Percentiles rank a stretch among this genome's conserved stretches.
Evolutionary conservation across 371 early-diverging fungal species (phyloP).

Genomic region (Circinella umbellata): DNA sequence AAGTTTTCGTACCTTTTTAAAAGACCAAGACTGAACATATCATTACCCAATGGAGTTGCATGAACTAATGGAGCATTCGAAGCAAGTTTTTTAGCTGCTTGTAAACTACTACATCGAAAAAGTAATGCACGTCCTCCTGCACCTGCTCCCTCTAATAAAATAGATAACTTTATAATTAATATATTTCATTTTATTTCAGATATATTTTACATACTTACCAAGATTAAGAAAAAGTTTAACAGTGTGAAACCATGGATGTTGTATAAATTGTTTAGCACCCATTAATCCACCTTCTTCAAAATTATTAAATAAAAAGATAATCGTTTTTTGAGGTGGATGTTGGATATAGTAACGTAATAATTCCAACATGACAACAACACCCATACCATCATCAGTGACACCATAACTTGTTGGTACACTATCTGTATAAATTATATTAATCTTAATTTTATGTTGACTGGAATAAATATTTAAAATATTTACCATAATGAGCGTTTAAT

Average conservation of each 20-base stretch:
- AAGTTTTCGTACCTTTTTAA: slow-evolving; percentile 71
- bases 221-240: slow-evolving; percentile 84
- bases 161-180: background rate
- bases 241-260: slow-evolving; percentile 78
- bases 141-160: slow-evolving; percentile 69
- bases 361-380: slow-evolving; percentile 75
- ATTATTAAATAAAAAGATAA: slow-evolving; percentile 87
- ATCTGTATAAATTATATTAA: slow-evolving; percentile 37
- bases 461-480: background rate
- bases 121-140: slow-evolving; percentile 79
- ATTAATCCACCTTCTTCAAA: slow-evolving; percentile 83
- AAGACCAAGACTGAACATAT: slow-evolving; percentile 65
- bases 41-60: slow-evolving; percentile 68
- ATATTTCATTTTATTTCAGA: too few species aligned
- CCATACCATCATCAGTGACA: slow-evolving; percentile 86
- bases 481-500: slow-evolving; percentile 64
- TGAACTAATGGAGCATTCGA: slow-evolving; percentile 31
- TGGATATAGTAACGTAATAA: slow-evolving; percentile 65
- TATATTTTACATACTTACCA: slow-evolving; percentile 34
- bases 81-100: slow-evolving; percentile 48
- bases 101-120: slow-evolving; percentile 67
- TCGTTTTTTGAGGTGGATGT: slow-evolving; percentile 59
- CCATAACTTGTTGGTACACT: slow-evolving; percentile 82
- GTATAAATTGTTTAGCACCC: slow-evolving; percentile 74
- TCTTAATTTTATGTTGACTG: too few species aligned